Evolutionary conservation across 176 grass and related monocot species (phyloP).

Genomic region (Olyra latifolia): DNA sequence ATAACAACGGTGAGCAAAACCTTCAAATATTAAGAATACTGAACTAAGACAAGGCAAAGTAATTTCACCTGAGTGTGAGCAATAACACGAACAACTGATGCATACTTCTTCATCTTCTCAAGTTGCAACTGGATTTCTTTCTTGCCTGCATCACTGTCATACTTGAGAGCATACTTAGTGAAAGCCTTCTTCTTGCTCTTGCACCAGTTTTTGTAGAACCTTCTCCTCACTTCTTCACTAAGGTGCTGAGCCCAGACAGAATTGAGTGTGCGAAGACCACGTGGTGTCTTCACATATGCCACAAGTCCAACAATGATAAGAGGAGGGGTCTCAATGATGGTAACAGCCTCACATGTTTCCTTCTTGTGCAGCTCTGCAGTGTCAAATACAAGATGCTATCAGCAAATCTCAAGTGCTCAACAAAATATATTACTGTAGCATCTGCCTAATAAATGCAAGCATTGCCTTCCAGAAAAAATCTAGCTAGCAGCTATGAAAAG

Average conservation of each 20-base stretch:
- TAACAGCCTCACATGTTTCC: slow-evolving; percentile 97
- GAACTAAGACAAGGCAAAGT: neutral
- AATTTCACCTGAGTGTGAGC: slow-evolving; percentile 80
- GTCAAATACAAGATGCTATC: neutral
- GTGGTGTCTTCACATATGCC: slow-evolving; percentile 87
- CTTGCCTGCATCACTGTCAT: slow-evolving; percentile 76
- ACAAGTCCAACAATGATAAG: slow-evolving; percentile 90
- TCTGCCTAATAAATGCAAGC: neutral
- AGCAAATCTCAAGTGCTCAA: neutral
- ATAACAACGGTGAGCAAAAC: neutral
- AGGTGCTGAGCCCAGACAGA: slow-evolving; percentile 97
- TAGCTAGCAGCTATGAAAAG: neutral
- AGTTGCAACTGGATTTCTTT: slow-evolving; percentile 79
- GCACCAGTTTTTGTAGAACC: slow-evolving; percentile 99
- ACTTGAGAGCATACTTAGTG: slow-evolving; percentile 84
- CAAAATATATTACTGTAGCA: neutral
- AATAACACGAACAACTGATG: slow-evolving; percentile 72
- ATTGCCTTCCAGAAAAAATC: too few species aligned
- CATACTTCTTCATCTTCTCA: slow-evolving; percentile 99
- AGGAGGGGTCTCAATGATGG: slow-evolving; percentile 82
- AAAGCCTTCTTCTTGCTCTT: slow-evolving; percentile 99
- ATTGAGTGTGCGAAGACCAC: slow-evolving; percentile 72
- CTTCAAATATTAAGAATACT: neutral
- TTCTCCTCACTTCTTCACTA: slow-evolving; percentile 81
- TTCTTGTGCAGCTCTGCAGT: slow-evolving; percentile 91